Evolutionary conservation across 2,329 filamentous ascomycete genomes (phyloP).

Genomic region (Cercospora sojina): DNA sequence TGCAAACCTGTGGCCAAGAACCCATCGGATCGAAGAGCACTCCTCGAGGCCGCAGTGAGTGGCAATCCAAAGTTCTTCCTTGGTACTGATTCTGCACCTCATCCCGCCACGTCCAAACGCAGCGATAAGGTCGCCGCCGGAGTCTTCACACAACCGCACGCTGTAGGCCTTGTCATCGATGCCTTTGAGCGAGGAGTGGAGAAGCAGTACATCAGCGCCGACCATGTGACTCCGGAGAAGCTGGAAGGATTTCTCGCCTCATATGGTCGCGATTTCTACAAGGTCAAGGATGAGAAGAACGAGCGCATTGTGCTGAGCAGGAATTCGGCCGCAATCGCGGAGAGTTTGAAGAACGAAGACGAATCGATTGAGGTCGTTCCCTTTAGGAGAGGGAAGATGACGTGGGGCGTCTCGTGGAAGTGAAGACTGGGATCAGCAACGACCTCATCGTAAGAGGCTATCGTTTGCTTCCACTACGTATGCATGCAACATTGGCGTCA

Average conservation of each 20-base stretch:
- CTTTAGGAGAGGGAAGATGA: constrained; percentile 62
- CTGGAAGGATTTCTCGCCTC: constrained; percentile 59
- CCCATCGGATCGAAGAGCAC: constrained; percentile 68
- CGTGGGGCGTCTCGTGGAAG: constrained; percentile 55
- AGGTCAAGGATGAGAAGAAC: constrained; percentile 46
- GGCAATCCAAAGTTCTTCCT: constrained; percentile 70
- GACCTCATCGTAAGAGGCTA: background rate
- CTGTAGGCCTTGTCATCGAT: constrained; percentile 63
- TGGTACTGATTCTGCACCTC: constrained; percentile 71
- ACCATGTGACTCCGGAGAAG: constrained; percentile 55
- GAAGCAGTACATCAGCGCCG: constrained; percentile 53
- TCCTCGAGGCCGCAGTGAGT: constrained; percentile 63
- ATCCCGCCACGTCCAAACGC: constrained; percentile 61
- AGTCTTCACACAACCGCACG: constrained; percentile 76
- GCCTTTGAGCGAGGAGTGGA: constrained; percentile 63
- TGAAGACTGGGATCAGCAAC: constrained; percentile 19
- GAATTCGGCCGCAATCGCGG: constrained; percentile 55
- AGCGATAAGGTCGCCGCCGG: constrained; percentile 64
- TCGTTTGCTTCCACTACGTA: background rate
- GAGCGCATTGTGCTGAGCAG: constrained; percentile 59
- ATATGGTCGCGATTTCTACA: constrained; percentile 60
- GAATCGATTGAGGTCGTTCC: constrained; percentile 61
- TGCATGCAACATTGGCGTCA: background rate
- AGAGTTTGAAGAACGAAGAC: constrained; percentile 55
- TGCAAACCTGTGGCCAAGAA: constrained; percentile 68